Percentiles rank a stretch among this genome's conserved stretches.
phyloP scores from a whole-genome alignment of 495 filamentous ascomycete genomes.

The Tirmania nivea region DNA sequence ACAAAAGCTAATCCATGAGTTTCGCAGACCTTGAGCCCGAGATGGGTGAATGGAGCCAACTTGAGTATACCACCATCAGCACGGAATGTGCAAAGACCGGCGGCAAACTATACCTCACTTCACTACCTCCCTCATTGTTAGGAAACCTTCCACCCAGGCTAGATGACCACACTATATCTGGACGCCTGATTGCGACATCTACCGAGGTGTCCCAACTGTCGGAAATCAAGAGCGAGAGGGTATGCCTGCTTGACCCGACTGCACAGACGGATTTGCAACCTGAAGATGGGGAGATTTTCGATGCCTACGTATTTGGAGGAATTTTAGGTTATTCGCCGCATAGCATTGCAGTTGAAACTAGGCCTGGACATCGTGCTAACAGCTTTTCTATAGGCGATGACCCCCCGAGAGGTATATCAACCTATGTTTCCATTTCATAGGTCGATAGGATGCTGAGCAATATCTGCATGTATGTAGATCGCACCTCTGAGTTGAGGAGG shows the following conservation, averaged over 20 bases:
- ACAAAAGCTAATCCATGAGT: slow-evolving; percentile 3
- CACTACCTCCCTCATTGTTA: slow-evolving; percentile 43
- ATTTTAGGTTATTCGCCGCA: slow-evolving; percentile 51
- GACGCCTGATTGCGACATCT: slow-evolving; percentile 20
- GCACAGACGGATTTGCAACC: slow-evolving; percentile 61
- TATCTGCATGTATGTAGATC: slow-evolving; percentile 32
- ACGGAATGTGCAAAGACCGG: slow-evolving; percentile 48
- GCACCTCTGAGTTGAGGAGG: slow-evolving; percentile 75
- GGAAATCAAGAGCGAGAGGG: slow-evolving; percentile 35
- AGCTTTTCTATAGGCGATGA: slow-evolving; percentile 49
- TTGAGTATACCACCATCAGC: slow-evolving; percentile 77
- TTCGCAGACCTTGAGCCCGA: slow-evolving; percentile 29
- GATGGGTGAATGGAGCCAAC: slow-evolving; percentile 75
- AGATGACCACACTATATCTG: slow-evolving; percentile 43
- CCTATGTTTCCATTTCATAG: neutral
- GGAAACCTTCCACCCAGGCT: slow-evolving; percentile 37
- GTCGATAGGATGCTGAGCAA: neutral
- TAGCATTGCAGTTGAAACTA: neutral
- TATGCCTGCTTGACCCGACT: slow-evolving; percentile 72
- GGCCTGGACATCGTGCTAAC: neutral
- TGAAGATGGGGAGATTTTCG: slow-evolving; percentile 59
- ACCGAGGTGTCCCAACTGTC: slow-evolving; percentile 58
- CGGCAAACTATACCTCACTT: slow-evolving; percentile 63
- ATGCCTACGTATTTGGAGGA: slow-evolving; percentile 85
- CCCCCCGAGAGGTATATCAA: slow-evolving; percentile 61